A percentile compares a stretch with the other conserved stretches of the same genome.
Conservation (phyloP, 108 stramenopile genomes). For the Cylindrotheca fusiformis region DNA sequence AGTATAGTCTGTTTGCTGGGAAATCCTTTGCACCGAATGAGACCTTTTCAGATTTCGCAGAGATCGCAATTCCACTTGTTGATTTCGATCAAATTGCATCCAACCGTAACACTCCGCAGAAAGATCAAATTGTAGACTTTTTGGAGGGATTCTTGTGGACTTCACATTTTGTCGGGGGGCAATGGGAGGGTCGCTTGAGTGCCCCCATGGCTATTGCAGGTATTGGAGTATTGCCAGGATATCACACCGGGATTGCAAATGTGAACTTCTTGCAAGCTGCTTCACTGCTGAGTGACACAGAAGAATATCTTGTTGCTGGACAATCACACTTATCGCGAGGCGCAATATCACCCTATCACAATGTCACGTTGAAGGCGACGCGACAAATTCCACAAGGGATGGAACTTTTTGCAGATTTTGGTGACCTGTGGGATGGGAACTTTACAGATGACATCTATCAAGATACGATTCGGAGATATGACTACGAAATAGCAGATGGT, state of each 20-base stretch:
- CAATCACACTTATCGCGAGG: conserved; percentile 46
- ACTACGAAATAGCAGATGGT: conserved; percentile 55
- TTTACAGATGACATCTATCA: conserved; percentile 41
- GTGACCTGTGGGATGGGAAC: conserved; percentile 37
- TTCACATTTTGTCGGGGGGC: conserved; percentile 18
- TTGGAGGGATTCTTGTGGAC: conserved; percentile 40
- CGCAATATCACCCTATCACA: conserved; percentile 61
- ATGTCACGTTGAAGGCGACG: conserved; percentile 56
- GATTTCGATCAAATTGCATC: too few relatives aligned
- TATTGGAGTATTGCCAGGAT: conserved; percentile 33
- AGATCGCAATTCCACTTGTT: conserved; percentile 49
- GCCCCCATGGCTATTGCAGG: conserved; percentile 35
- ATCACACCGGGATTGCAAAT: conserved; percentile 40
- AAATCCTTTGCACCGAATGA: conserved; percentile 23
- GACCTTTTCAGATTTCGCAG: conserved; percentile 29
- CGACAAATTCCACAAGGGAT: conserved; percentile 62
- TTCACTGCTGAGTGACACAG: conserved; percentile 20
- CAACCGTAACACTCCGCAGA: background rate
- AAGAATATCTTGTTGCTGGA: conserved; percentile 19
- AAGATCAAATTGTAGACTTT: conserved; percentile 21
- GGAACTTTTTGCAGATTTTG: conserved; percentile 45
- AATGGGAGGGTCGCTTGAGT: conserved; percentile 36
- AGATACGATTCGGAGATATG: conserved; percentile 45
- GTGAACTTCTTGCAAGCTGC: conserved; percentile 34
- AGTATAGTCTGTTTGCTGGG: conserved; percentile 49